Percentiles rank a stretch among this genome's conserved stretches.
These are phyloP conservation scores for Aphanomyces cochlioides DNA, from an alignment of 352 stramenopile species.

Conservation along the genomic window DNA sequence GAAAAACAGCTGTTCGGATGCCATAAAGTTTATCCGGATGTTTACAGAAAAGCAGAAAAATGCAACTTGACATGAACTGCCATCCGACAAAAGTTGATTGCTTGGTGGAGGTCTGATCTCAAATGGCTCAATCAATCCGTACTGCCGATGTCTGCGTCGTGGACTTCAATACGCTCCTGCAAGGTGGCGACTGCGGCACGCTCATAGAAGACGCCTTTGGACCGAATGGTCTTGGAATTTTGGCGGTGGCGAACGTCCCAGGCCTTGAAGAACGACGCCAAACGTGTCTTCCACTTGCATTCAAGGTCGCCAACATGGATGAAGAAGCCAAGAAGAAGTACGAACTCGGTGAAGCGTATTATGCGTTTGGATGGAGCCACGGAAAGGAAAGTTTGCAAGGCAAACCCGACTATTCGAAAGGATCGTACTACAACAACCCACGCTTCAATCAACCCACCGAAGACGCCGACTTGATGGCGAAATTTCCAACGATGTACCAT, in stretches of 20 bases:
- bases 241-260: constrained; percentile 85
- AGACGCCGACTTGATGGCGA: constrained; percentile 67
- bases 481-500: constrained; percentile 89
- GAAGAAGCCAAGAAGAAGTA: constrained; percentile 72
- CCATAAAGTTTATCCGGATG: too few relatives aligned
- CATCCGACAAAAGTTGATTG: too few relatives aligned
- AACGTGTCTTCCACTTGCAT: constrained; percentile 82
- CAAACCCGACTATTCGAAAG: constrained; percentile 92
- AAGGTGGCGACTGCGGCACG: constrained; percentile 44
- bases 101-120: too few relatives aligned
- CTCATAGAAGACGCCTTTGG: constrained; percentile 82
- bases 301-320: constrained; percentile 77
- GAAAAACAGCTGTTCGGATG: too few relatives aligned
- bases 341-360: constrained; percentile 85
- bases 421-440: constrained; percentile 97
- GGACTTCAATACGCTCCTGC: constrained; percentile 49
- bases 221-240: constrained; percentile 86
- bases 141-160: constrained; percentile 55
- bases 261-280: constrained; percentile 66
- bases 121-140: neutral
- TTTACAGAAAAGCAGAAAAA: too few relatives aligned
- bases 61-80: too few relatives aligned
- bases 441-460: constrained; percentile 81
- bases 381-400: constrained; percentile 94
- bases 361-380: constrained; percentile 95